Percentiles rank a stretch among this genome's conserved stretches.
phyloP scores from a whole-genome alignment of 78 protist species.

The Pigoraptor vietnamica region DNA sequence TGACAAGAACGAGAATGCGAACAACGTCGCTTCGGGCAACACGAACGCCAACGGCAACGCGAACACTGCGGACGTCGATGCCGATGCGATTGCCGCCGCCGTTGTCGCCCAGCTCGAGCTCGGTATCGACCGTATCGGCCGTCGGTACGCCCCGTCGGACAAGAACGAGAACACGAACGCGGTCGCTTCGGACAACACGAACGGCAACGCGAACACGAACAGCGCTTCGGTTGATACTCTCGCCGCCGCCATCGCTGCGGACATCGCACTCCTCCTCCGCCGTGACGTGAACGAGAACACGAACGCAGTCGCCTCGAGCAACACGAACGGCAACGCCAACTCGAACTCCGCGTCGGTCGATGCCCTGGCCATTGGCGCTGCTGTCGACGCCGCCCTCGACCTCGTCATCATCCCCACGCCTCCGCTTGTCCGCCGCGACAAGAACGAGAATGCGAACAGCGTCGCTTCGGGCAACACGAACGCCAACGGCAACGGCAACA shows the following conservation, averaged over 20 bases:
- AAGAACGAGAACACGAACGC: neutral
- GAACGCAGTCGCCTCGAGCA: neutral
- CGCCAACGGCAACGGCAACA: too few species aligned
- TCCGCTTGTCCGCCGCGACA: neutral
- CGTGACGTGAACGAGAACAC: neutral
- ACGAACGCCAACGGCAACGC: neutral
- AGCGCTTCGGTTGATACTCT: neutral
- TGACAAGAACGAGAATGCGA: neutral
- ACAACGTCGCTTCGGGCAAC: neutral
- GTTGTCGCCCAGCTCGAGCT: neutral
- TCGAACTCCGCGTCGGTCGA: neutral
- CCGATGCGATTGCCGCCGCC: neutral
- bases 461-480: too few species aligned
- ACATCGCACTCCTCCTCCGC: neutral
- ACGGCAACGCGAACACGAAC: neutral
- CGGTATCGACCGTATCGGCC: neutral
- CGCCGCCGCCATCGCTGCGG: neutral
- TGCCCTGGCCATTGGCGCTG: neutral
- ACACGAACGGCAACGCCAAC: neutral
- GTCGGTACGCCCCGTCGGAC: neutral
- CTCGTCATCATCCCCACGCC: too few species aligned
- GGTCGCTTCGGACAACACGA: neutral
- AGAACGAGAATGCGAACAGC: too few species aligned
- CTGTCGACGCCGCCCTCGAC: neutral
- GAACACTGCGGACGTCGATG: neutral